Conservation (phyloP, 495 filamentous ascomycete genomes). For the Hypoxylon crocopeplum region DNA sequence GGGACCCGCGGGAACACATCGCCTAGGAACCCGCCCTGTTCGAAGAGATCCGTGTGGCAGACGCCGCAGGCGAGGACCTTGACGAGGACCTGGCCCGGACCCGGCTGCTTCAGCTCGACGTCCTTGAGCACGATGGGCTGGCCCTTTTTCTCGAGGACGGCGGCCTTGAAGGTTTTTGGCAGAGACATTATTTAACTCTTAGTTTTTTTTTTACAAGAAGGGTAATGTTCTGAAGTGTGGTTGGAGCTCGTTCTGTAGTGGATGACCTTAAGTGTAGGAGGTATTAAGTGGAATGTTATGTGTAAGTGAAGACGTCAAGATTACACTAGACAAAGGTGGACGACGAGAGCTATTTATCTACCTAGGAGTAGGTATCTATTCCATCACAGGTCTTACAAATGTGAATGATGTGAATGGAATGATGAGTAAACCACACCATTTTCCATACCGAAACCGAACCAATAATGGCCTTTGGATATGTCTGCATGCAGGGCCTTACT, state of each 20-base stretch:
- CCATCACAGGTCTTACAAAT: no score
- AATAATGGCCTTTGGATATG: conserved; percentile 10
- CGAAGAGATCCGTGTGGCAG: conserved; percentile 54
- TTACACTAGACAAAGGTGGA: no score
- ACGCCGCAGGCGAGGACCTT: conserved; percentile 63
- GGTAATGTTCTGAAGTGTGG: no score
- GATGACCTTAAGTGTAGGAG: no score
- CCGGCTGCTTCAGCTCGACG: conserved; percentile 50
- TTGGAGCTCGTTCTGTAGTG: no score
- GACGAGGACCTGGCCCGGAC: conserved; percentile 53
- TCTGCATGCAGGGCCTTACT: not conserved
- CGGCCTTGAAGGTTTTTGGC: conserved; percentile 59
- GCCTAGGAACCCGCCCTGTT: conserved; percentile 46
- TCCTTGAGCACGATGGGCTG: conserved; percentile 52
- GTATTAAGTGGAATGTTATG: no score
- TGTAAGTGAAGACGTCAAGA: no score
- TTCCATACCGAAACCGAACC: not conserved
- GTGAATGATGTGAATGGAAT: no score
- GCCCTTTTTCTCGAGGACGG: conserved; percentile 49
- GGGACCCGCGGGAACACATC: conserved; percentile 59
- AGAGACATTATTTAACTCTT: conserved; percentile 46
- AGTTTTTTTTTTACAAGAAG: no score
- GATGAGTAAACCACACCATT: no score
- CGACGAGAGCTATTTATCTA: no score
- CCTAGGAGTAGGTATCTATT: no score